Evolutionary conservation across 768 basidiomycete species (phyloP).

Genomic region (Daedaleopsis nitida): DNA sequence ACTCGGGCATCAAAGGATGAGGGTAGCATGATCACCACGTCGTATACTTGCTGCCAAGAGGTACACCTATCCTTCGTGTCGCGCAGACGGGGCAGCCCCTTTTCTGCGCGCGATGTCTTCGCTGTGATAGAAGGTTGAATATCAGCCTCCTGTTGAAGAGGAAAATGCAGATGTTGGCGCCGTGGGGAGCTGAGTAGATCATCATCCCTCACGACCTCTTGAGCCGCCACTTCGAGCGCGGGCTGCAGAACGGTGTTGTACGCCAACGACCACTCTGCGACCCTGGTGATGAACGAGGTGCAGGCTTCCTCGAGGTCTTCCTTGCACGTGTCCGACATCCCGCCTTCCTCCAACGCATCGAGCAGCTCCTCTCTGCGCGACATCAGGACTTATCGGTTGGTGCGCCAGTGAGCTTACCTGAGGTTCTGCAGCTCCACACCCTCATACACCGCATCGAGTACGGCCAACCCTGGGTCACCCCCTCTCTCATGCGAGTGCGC

Average conservation of each 20-base stretch:
- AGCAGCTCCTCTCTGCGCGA: background rate
- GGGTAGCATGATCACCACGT: slow-evolving; percentile 1
- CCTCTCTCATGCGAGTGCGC: background rate
- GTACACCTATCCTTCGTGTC: no score
- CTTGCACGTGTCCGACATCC: no score
- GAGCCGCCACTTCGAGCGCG: no score
- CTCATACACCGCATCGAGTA: slow-evolving; percentile 29
- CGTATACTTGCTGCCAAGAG: background rate
- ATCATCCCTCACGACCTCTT: no score
- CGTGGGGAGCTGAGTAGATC: no score
- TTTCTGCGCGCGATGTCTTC: background rate
- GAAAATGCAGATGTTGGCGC: background rate
- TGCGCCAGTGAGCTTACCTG: slow-evolving; percentile 21
- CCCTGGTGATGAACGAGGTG: no score
- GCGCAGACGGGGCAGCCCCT: background rate
- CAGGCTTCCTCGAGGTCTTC: no score
- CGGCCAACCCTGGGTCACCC: background rate
- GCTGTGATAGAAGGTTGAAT: background rate
- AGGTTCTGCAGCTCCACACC: slow-evolving; percentile 31
- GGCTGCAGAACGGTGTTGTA: no score
- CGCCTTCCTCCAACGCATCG: no score
- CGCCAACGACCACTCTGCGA: no score
- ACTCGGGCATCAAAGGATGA: background rate
- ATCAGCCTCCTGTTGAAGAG: background rate
- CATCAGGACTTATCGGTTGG: slow-evolving; percentile 35